Conservation (phyloP, 2,329 filamentous ascomycete species). For the Chalara sp. region DNA sequence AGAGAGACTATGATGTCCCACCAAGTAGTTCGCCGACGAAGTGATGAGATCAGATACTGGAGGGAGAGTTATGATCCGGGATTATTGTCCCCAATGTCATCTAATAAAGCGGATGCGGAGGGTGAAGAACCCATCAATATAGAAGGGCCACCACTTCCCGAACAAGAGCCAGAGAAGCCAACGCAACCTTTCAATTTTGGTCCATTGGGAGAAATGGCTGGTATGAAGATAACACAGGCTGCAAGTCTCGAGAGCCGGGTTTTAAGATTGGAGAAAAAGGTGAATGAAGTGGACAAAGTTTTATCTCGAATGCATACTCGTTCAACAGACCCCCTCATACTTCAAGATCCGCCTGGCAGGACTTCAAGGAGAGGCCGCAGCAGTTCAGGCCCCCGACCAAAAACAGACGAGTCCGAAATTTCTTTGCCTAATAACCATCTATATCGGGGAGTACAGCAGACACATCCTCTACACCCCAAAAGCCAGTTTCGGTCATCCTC, state of each 20-base stretch:
- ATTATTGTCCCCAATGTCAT: conserved; percentile 45
- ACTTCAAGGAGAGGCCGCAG: conserved; percentile 10
- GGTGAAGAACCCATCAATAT: conserved; percentile 15
- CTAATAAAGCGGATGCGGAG: conserved; percentile 35
- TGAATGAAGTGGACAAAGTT: conserved; percentile 42
- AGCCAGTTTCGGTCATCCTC: conserved; percentile 15
- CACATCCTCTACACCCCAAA: background rate
- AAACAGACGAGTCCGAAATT: conserved; percentile 19
- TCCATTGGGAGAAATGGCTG: conserved; percentile 39
- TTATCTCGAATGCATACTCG: conserved; percentile 10
- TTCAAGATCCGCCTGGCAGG: conserved; percentile 20
- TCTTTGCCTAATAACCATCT: conserved; percentile 17
- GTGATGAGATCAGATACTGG: conserved; percentile 60
- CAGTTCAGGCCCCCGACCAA: conserved; percentile 12
- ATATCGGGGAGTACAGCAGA: conserved; percentile 1
- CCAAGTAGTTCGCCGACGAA: conserved; percentile 41
- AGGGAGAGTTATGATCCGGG: conserved; percentile 51
- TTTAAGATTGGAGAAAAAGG: conserved; percentile 41
- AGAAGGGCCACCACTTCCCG: conserved; percentile 14
- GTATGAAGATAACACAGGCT: conserved; percentile 52
- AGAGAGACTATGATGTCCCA: conserved; percentile 32
- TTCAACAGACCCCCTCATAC: conserved; percentile 8
- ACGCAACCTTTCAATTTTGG: conserved; percentile 50
- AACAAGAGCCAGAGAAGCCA: conserved; percentile 26
- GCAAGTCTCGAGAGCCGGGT: conserved; percentile 48